Evolutionary conservation across 2,329 filamentous ascomycete species (phyloP), one percentile per base, ranked within the genome.

Genomic region (Colletotrichum caudatum): DNA sequence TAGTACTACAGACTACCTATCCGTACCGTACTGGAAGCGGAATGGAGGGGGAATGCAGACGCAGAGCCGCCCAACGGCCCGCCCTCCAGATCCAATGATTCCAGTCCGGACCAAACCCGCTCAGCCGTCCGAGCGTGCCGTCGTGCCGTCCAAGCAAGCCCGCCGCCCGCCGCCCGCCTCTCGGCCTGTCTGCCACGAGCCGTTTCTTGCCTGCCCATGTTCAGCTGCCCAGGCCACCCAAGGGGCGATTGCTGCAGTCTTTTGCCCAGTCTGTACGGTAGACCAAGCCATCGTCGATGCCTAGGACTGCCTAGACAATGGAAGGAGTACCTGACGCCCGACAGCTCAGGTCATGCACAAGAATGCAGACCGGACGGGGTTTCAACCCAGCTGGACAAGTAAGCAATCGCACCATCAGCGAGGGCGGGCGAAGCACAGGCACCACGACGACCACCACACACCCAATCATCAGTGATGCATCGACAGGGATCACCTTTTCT

Each of bases 81-180:
- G 33, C 64, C 20, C 54, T 57, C 23, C 20, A n/a, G 37, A 16
- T 44, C 62, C 46, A 61, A 56, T 51, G 68, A 29, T 51, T 71
- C 46, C 58, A 66, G 44, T 68, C 51, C 35, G 68, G 57, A 53
- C 37, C 23, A 44, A 51, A 33, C n/a, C 63, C 67, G 68, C 68
- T 53, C 50, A 60, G 37, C 58, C 64, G 51, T 64, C 64, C 51
- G 58, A 68, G 64, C 68, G 57, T 71, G 68, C 67, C 67, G 67
- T 57, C 20, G 57, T 70, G 63, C 68, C 68, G 57, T 57, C 64
- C 57, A 71, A 71, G 68, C n/a, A n/a, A n/a, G n/a, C n/a, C n/a
- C n/a, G n/a, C n/a, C n/a, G n/a, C 68, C 68, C 64, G 57, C 41
- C 44, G 64, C 26, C 35, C 20, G 35, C n/a, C 16, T 51, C 39